Base-by-base conservation (phyloP, 345 rosid genomes). In the Pseudoturritis turrita region DNA sequence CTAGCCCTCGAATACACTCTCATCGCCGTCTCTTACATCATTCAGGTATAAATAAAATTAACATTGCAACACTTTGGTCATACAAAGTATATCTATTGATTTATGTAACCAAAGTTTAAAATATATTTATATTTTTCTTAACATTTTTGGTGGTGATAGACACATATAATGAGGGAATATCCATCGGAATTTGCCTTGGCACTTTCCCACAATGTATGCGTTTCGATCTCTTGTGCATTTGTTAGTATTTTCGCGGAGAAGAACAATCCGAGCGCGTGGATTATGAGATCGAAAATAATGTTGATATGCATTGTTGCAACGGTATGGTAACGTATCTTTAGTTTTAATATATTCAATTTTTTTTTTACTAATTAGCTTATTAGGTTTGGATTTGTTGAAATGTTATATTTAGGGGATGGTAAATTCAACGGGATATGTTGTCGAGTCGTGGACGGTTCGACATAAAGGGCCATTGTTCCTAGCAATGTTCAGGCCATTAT, bases 381-480 rank as follows among this genome's bases (percentile, higher is more conserved):
- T 19, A 13, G 10, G 23, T 29, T 52, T 49, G 5, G 25, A 82
- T 36, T 63, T 35, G 31, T 64, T 43, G 15, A n/a, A 41, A 52
- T 62, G 46, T 23, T 47, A 13, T 50, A 22, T 43, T 49, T 33
- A 81, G 97, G 97, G 95, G 33, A 61, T 87, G 33, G 78, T 87
- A 6, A 81, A 88, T 7, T 85, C 88, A 26, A 78, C 85, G 40
- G 82, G 79, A 31, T 79, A 79, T 52, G 68, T 79, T 1, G 80
- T 85, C 2, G 89, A 84, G 40, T 68, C 86, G n/a, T 85, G 92
- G 88, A 87, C 84, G 0, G 70, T 91, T 60, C 79, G 73, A 39
- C 11, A 83, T 55, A 91, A 82, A 65, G 92, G 97, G 5, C 96
- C 95, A 6, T 72, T 91, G 14, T 88, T 66, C 49, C 84, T 87